A percentile compares a stretch with the other conserved stretches of the same genome.
Evolutionary conservation across 2,329 filamentous ascomycete species (phyloP).

Genomic region (Claviceps sorghi): DNA sequence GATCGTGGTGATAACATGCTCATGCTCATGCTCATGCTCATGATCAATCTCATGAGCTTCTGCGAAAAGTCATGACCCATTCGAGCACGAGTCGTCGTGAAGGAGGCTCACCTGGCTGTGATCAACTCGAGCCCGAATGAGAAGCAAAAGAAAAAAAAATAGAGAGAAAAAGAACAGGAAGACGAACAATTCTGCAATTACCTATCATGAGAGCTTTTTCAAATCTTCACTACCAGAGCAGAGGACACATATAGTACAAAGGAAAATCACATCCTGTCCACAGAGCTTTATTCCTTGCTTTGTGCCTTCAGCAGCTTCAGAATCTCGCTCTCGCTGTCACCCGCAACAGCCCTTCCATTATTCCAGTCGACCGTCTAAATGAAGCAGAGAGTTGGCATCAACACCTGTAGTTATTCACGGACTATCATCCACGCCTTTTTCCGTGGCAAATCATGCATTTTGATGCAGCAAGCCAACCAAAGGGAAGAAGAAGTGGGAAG

Average conservation of each 20-base stretch:
- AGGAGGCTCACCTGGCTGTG: too few species aligned
- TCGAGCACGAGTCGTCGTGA: not conserved
- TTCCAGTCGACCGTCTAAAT: constrained; percentile 71
- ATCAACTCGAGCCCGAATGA: not conserved
- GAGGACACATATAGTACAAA: not conserved
- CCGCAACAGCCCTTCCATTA: constrained; percentile 65
- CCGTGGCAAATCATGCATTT: not conserved
- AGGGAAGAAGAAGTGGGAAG: too few species aligned
- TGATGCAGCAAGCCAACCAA: not conserved
- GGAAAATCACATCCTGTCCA: not conserved
- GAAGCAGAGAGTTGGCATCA: not conserved
- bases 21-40: not conserved
- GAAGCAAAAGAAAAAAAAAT: not conserved
- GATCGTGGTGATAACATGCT: not conserved
- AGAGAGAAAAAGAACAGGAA: not conserved
- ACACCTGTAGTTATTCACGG: not conserved
- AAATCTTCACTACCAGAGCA: not conserved
- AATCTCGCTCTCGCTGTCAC: constrained; percentile 78
- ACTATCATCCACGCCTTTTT: not conserved
- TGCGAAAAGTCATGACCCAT: not conserved
- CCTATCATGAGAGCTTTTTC: not conserved
- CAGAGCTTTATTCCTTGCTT: not conserved
- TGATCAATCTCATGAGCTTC: not conserved
- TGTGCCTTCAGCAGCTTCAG: constrained; percentile 56
- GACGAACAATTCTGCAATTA: not conserved